Conservation (phyloP, 768 basidiomycete species). For the Suillus weaverae region DNA sequence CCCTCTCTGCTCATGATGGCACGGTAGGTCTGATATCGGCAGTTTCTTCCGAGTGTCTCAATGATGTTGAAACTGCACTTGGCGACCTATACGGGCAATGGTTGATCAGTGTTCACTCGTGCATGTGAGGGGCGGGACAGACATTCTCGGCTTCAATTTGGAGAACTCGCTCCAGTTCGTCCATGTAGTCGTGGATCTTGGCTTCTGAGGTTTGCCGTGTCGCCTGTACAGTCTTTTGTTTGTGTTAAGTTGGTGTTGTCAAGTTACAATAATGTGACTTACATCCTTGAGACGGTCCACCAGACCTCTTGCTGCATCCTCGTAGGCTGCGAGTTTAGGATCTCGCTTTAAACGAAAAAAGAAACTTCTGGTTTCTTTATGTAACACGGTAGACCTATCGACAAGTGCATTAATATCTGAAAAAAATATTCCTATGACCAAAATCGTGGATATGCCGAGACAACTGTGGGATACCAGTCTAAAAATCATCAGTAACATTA, state of each 20-base stretch:
- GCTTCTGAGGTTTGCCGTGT: neutral
- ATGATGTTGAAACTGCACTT: neutral
- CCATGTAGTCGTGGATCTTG: neutral
- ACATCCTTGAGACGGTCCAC: neutral
- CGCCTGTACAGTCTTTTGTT: neutral
- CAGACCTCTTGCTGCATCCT: neutral
- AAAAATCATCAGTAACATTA: neutral
- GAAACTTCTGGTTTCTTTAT: neutral
- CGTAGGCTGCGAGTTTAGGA: neutral
- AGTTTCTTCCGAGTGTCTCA: neutral
- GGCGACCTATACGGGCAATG: neutral
- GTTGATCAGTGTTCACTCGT: neutral
- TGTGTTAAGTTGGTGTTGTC: neutral
- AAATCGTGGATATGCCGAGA: neutral
- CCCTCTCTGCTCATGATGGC: neutral
- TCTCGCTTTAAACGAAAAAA: neutral
- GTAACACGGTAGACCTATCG: neutral
- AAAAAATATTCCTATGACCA: neutral
- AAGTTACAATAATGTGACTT: neutral
- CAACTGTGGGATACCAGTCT: neutral
- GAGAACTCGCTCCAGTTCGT: neutral
- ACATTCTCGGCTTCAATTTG: neutral
- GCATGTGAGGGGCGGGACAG: neutral
- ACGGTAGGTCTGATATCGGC: neutral
- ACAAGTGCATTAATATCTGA: neutral